Percentiles rank a stretch among this genome's conserved stretches.
Evolutionary conservation across 768 basidiomycete species (phyloP).

Genomic region (Auricularia sp.): DNA sequence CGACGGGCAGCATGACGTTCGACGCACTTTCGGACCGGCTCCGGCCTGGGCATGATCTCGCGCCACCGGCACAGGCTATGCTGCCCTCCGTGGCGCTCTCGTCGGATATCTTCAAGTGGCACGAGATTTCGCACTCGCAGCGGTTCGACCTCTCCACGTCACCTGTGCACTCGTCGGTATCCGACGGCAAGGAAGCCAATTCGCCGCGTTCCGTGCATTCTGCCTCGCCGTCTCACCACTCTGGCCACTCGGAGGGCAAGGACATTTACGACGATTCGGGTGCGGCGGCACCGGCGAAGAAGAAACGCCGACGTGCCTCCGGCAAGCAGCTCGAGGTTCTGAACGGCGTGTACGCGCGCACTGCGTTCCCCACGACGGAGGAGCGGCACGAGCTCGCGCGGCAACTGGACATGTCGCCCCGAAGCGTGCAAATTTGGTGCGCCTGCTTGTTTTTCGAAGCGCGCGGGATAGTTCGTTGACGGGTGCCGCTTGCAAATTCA

Average conservation of each 20-base stretch:
- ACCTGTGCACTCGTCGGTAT: neutral
- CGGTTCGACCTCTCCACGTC: neutral
- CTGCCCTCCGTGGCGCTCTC: neutral
- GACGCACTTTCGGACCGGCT: neutral
- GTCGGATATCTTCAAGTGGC: neutral
- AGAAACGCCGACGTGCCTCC: slow-evolving; percentile 80
- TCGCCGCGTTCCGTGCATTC: neutral
- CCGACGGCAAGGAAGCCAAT: neutral
- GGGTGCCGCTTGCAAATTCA: too few species aligned
- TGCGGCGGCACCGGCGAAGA: slow-evolving; percentile 33
- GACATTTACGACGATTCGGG: neutral
- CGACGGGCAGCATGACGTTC: neutral
- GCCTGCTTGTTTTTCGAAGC: slow-evolving; percentile 11
- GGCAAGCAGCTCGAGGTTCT: slow-evolving; percentile 69
- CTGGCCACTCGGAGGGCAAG: neutral
- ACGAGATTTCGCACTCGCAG: neutral
- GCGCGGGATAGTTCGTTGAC: slow-evolving; percentile 7
- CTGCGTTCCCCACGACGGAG: slow-evolving; percentile 81
- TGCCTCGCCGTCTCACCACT: neutral
- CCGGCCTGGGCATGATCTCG: neutral
- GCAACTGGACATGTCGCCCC: slow-evolving; percentile 68
- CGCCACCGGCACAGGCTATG: neutral
- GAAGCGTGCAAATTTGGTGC: slow-evolving; percentile 83
- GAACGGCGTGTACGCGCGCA: slow-evolving; percentile 70
- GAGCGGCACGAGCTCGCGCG: slow-evolving; percentile 71